phyloP scores from a whole-genome alignment of 768 basidiomycete genomes.

The Mycena rebaudengoi region DNA sequence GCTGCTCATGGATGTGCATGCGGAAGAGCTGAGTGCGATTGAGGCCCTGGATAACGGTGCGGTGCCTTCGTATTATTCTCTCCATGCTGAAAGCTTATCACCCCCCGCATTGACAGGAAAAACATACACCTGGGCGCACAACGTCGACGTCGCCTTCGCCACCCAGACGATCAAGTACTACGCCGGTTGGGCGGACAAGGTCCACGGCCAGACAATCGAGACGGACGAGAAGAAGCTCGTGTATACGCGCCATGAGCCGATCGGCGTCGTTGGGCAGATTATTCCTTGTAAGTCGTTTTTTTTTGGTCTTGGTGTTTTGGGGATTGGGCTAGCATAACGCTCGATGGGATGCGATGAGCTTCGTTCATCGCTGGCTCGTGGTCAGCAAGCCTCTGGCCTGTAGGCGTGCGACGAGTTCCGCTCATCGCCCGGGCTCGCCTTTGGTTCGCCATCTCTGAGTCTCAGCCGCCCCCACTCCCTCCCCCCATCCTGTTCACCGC shows the following conservation, averaged over 20 bases:
- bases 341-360: too few relatives aligned
- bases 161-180: slow-evolving; percentile 69
- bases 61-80: slow-evolving; percentile 28
- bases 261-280: slow-evolving; percentile 62
- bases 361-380: slow-evolving; percentile 37
- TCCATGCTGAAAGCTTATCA: not conserved
- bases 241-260: slow-evolving; percentile 76
- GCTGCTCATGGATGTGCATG: slow-evolving; percentile 61
- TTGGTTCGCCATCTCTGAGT: too few relatives aligned
- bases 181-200: slow-evolving; percentile 91
- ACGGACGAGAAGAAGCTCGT: slow-evolving; percentile 63
- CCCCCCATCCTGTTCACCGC: not conserved
- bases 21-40: slow-evolving; percentile 68
- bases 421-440: too few relatives aligned
- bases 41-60: slow-evolving; percentile 72
- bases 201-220: slow-evolving; percentile 81
- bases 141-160: slow-evolving; percentile 54
- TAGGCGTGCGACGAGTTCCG: too few relatives aligned
- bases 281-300: slow-evolving; percentile 71
- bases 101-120: slow-evolving; percentile 49
- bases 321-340: too few relatives aligned
- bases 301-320: slow-evolving; percentile 2
- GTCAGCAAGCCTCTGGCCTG: too few relatives aligned
- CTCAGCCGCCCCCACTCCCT: slow-evolving; percentile 51
- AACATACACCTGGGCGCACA: slow-evolving; percentile 57